Evolutionary conservation across 805 yeast species (phyloP).

Genomic region (Wickerhamomyces ciferrii): DNA sequence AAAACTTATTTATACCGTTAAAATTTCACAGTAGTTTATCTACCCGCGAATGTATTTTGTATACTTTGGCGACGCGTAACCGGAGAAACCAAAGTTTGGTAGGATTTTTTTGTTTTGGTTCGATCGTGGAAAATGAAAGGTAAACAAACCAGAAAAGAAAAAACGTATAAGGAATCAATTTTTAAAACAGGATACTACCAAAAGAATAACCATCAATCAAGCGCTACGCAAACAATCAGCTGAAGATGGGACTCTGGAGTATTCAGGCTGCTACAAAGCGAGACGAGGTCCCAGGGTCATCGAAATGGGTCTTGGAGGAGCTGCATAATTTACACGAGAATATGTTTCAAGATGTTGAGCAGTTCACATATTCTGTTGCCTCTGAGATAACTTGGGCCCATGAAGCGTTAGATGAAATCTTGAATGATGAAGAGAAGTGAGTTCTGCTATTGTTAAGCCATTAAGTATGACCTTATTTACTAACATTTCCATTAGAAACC

Average conservation of each 20-base stretch:
- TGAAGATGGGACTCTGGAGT: constrained; percentile 23
- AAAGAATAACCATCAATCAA: neutral
- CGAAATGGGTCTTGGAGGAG: constrained; percentile 45
- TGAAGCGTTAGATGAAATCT: constrained; percentile 33
- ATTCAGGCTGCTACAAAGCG: constrained; percentile 21
- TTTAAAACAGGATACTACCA: neutral
- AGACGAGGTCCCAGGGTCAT: constrained; percentile 41
- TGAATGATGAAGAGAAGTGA: constrained; percentile 20
- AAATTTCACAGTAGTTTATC: neutral
- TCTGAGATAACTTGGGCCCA: constrained; percentile 35
- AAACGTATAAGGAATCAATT: neutral
- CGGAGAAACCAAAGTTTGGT: neutral
- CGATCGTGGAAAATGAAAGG: neutral
- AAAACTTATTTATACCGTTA: too few relatives aligned
- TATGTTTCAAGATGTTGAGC: constrained; percentile 32
- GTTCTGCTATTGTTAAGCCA: too few relatives aligned
- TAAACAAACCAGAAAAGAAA: neutral
- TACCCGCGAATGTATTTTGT: neutral
- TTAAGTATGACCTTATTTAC: too few relatives aligned
- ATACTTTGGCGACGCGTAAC: neutral
- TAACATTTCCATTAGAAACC: constrained; percentile 14
- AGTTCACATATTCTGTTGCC: constrained; percentile 32
- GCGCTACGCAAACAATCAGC: neutral
- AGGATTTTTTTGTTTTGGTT: neutral
- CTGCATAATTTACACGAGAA: constrained; percentile 32